phyloP scores from a whole-genome alignment of 2,329 filamentous ascomycete genomes.

The Nothophoma quercina region DNA sequence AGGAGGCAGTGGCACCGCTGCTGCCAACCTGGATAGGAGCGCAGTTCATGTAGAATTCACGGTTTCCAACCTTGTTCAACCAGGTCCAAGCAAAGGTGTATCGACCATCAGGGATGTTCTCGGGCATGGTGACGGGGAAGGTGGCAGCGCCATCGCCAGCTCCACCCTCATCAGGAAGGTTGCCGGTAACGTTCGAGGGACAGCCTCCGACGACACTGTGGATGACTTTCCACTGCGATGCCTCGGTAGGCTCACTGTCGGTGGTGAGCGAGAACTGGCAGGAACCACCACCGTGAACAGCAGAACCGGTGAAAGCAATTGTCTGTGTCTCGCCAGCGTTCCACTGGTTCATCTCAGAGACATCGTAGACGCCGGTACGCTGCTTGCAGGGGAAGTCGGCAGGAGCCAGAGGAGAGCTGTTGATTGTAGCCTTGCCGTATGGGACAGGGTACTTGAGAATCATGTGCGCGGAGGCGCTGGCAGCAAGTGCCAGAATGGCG shows the following conservation, averaged over 20 bases:
- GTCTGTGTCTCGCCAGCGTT: constrained; percentile 59
- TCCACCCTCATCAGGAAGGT: constrained; percentile 27
- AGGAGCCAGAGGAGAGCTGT: constrained; percentile 70
- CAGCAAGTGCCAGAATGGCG: constrained; percentile 62
- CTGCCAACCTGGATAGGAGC: constrained; percentile 73
- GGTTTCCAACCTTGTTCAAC: constrained; percentile 91
- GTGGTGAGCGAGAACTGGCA: constrained; percentile 90
- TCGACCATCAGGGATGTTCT: constrained; percentile 73
- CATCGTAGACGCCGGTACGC: constrained; percentile 56
- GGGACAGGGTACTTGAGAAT: constrained; percentile 73
- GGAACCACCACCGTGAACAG: constrained; percentile 88
- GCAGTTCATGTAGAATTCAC: constrained; percentile 99
- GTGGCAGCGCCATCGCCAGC: constrained; percentile 62
- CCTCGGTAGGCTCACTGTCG: constrained; percentile 68
- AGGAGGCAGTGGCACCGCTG: constrained; percentile 48
- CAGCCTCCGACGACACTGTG: constrained; percentile 88
- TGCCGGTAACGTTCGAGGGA: constrained; percentile 65
- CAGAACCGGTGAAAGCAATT: constrained; percentile 53
- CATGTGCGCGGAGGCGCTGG: constrained; percentile 76
- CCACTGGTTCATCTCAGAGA: constrained; percentile 66
- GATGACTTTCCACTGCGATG: constrained; percentile 84
- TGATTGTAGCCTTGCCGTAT: constrained; percentile 57
- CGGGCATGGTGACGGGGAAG: constrained; percentile 77
- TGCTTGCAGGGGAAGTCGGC: constrained; percentile 85
- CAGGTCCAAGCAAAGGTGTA: constrained; percentile 91